Evolutionary conservation across 495 filamentous ascomycete species (phyloP), one percentile per base, ranked within the genome.

Genomic region (Hyaloscypha hepaticicola): DNA sequence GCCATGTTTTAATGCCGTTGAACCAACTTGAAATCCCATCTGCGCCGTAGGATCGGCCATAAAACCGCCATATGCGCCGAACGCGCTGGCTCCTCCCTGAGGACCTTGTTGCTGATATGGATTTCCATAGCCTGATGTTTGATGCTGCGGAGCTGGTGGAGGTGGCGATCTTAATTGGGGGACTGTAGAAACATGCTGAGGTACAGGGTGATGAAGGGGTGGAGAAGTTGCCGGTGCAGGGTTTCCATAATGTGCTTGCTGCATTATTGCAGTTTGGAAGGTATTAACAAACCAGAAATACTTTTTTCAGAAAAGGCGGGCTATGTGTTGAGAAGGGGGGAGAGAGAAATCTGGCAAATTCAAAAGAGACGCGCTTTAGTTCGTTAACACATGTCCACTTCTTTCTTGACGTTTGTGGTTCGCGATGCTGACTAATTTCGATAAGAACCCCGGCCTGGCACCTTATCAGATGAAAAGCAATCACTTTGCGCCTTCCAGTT

Each of bases 141-240:
- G 83, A 60, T 89, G 86, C 75, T 92, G 92, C 34, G 90, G 83
- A 60, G 81, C 79, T 1, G 90, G 94, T 50, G 92, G 95, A 33
- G 95, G 95, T 38, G 95, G 95, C 60, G 95, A 98, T 79, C 96
- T 89, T 77, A 99, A 89, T 79, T 97, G 93, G n/a, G 95, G 95
- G 55, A 99, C 96, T 56, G 93, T 96, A 69, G 96, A 97, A 61
- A 98, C 93, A 83, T 98, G 96, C 73, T 98, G 96, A 52, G 96
- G 96, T 52, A 98, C 93, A 28, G 95, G 95, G 76, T 99, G 95
- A 78, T 99, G 95, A 66, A 99, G 88, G 49, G 95, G 96, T 72
- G 95, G 95, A 67, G 95, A 97, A 70, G 91, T 90, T 62, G 90
- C 89, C 49, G 87, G 88, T 26, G 87, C 69, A 38, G 77, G 83